Base-by-base conservation (phyloP, 2,329 filamentous ascomycete genomes). In the Diaporthe helianthi region DNA sequence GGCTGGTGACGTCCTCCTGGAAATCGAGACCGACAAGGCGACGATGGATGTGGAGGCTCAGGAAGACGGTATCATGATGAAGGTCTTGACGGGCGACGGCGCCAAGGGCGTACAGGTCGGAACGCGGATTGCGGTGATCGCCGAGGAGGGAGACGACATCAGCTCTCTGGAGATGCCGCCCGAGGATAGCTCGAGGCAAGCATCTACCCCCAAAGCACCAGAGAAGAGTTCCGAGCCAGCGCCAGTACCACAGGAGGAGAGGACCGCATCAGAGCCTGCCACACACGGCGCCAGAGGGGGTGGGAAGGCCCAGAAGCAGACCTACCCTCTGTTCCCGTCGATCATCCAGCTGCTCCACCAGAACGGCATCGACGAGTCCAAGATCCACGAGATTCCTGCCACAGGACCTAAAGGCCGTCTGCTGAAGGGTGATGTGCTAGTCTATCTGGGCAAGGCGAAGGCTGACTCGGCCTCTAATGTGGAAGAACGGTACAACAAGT, bases 41-140 rank as follows among this genome's bases (percentile, higher is more conserved):
- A 93, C 93, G 68, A 97, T 97, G 93, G 94, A 97, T 75, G 93
- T 97, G 31, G 94, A 97, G 84, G 93, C 93, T 49, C 93, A 96
- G 82, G 93, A 97, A 53, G 93, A 97, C 77, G 93, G 94, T 51
- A 84, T 95, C 74, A 82, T 97, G 80, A 90, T 94, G 78, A 97
- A 96, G 85, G 95, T 97, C 75, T 87, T 90, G 77, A 84, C 89
- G 77, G 83, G 83, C 52, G 91, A 94, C 77, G 93, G 93, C 66
- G 86, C 86, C 79, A 96, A 97, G 83, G 85, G 84, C 55, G 86
- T 97, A 44, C 86, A 92, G 79, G 93, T 97, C 67, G 93, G 93
- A 73, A 84, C 87, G 55, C 87, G 93, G 75, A 97, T 97, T 83
- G 93, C 90, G 53, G 92, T 97, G 70, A 84, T 94, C 64, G 93